phyloP scores from a whole-genome alignment of 1,139 yeast species.

The Kodamaea arcana region DNA sequence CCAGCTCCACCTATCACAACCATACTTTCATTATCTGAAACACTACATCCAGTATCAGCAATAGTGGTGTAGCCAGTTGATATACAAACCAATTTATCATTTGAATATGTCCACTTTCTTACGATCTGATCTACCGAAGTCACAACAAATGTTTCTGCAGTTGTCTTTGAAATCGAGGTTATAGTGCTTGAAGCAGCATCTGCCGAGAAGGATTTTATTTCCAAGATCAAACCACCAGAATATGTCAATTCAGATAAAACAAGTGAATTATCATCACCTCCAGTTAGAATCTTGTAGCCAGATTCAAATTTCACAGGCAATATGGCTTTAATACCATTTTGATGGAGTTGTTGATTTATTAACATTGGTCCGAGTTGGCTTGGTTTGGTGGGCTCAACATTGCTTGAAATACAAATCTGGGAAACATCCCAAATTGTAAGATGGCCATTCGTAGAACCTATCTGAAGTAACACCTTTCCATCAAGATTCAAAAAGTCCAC shows the following conservation, averaged over 20 bases:
- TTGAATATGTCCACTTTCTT: conserved; percentile 52
- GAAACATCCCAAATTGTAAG: conserved; percentile 58
- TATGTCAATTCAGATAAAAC: conserved; percentile 37
- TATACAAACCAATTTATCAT: conserved; percentile 29
- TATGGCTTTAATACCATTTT: conserved; percentile 73
- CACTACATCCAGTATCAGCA: conserved; percentile 85
- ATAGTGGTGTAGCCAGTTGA: conserved; percentile 65
- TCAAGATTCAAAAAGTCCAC: conserved; percentile 42
- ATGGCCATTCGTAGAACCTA: conserved; percentile 83
- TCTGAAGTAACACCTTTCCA: conserved; percentile 34
- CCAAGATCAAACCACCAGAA: conserved; percentile 14
- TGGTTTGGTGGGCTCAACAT: not conserved
- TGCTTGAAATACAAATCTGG: conserved; percentile 1
- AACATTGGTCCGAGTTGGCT: conserved; percentile 14
- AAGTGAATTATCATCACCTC: conserved; percentile 91
- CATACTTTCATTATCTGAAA: conserved; percentile 23
- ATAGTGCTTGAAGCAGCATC: conserved; percentile 85
- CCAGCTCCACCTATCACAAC: conserved; percentile 71
- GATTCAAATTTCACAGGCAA: conserved; percentile 14
- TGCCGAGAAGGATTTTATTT: conserved; percentile 30
- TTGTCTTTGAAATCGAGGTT: conserved; percentile 51
- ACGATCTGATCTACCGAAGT: conserved; percentile 79
- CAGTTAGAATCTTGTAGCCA: conserved; percentile 50
- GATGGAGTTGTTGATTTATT: conserved; percentile 60
- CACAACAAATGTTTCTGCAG: conserved; percentile 30